phyloP scores from a whole-genome alignment of 306 rosid genomes.

The Clitoria ternatea region DNA sequence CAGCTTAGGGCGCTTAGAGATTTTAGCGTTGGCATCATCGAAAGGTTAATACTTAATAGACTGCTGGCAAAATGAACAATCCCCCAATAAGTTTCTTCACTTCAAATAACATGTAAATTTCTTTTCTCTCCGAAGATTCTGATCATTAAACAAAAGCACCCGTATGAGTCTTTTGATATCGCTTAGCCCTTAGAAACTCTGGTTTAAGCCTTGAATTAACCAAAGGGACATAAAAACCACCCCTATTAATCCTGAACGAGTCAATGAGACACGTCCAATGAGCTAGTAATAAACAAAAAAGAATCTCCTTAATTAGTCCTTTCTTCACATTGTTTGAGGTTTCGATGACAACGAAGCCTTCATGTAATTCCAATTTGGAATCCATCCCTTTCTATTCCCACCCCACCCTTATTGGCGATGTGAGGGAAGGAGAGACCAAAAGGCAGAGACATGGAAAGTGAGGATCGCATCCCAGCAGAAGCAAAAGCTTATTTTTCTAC shows the following conservation, averaged over 20 bases:
- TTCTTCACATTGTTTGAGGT: conserved; percentile 38
- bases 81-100: neutral
- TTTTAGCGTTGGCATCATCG: neutral
- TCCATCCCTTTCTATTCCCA: conserved; percentile 34
- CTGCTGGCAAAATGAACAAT: neutral
- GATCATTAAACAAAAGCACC: neutral
- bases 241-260: neutral
- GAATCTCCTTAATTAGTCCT: too few species aligned
- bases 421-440: conserved; percentile 19
- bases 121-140: neutral
- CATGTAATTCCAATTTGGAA: conserved; percentile 34
- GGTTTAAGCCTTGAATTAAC: neutral
- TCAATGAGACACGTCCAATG: conserved; percentile 41
- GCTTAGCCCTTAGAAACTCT: neutral
- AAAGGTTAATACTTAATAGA: neutral
- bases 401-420: conserved; percentile 25
- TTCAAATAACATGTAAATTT: neutral
- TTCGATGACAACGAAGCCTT: conserved; percentile 43
- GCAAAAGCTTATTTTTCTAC: conserved; percentile 37
- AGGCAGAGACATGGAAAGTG: conserved; percentile 42
- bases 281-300: conserved; percentile 38
- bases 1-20: neutral
- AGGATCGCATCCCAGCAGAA: conserved; percentile 26
- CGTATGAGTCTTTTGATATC: neutral
- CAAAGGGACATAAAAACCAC: neutral